phyloP scores from a whole-genome alignment of 179 eudicot genomes.

The Corrigiola litoralis region DNA sequence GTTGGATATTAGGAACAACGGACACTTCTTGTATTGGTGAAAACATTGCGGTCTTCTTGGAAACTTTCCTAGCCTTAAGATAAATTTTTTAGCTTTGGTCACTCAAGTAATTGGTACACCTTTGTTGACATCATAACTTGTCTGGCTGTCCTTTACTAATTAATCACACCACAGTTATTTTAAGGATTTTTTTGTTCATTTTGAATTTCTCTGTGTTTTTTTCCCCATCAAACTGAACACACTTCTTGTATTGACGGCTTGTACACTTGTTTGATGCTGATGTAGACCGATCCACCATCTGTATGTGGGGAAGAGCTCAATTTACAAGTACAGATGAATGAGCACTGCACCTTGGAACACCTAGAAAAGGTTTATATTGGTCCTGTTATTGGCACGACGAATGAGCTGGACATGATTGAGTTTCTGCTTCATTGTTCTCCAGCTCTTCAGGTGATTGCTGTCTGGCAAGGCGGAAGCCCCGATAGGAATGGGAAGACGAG shows the following conservation, averaged over 20 bases:
- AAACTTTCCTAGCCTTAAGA: too few relatives aligned
- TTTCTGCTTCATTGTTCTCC: conserved; percentile 5
- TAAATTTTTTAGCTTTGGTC: too few relatives aligned
- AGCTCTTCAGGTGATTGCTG: conserved; percentile 1
- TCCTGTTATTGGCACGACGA: neutral
- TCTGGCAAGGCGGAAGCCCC: neutral
- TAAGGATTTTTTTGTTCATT: too few relatives aligned
- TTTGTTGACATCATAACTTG: too few relatives aligned
- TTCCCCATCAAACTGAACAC: neutral
- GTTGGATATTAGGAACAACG: too few relatives aligned
- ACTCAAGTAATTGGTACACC: too few relatives aligned
- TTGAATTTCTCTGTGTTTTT: neutral
- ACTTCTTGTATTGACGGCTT: neutral
- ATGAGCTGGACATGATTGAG: neutral
- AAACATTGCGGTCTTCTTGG: too few relatives aligned
- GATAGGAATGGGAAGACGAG: neutral
- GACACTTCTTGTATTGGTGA: too few relatives aligned
- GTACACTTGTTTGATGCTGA: neutral
- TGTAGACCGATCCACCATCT: neutral
- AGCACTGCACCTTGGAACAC: neutral
- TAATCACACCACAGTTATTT: too few relatives aligned
- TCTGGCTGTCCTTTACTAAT: too few relatives aligned
- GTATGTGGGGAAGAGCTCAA: too few relatives aligned
- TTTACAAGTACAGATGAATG: neutral
- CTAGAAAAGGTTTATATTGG: conserved; percentile 4